Conservation (phyloP, 2,329 filamentous ascomycete species). For the Penicillium paneum region DNA sequence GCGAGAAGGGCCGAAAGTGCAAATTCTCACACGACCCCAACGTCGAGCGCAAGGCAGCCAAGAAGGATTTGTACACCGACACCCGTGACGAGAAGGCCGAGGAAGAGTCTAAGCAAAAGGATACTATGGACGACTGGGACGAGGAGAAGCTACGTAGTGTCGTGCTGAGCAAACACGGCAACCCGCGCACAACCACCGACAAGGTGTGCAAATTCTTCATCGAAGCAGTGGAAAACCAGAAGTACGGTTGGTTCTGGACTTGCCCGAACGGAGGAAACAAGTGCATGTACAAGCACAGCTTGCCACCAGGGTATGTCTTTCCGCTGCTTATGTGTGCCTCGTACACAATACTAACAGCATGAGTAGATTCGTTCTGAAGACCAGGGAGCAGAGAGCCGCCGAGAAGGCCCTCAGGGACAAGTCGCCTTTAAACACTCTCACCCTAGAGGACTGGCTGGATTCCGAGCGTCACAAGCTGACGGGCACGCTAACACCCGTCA, state of each 20-base stretch:
- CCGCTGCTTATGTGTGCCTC: neutral
- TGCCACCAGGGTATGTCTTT: constrained; percentile 79
- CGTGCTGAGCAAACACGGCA: constrained; percentile 93
- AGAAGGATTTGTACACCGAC: constrained; percentile 88
- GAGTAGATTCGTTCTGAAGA: constrained; percentile 86
- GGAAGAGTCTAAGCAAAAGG: constrained; percentile 71
- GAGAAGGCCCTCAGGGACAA: constrained; percentile 97
- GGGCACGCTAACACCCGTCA: constrained; percentile 88
- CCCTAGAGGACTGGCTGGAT: constrained; percentile 95
- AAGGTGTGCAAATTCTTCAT: constrained; percentile 99
- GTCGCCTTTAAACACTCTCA: constrained; percentile 88
- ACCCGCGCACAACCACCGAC: constrained; percentile 90
- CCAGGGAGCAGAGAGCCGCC: constrained; percentile 90
- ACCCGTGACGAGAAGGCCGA: constrained; percentile 66
- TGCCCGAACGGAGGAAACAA: constrained; percentile 96
- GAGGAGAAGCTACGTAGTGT: constrained; percentile 92
- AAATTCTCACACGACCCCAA: constrained; percentile 94
- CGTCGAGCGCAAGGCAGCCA: constrained; percentile 86
- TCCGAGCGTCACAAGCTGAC: constrained; percentile 93
- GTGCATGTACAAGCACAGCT: constrained; percentile 97
- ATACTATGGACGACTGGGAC: constrained; percentile 96
- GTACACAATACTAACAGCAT: constrained; percentile 9
- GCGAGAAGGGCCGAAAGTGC: constrained; percentile 96
- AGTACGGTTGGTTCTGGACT: constrained; percentile 99
- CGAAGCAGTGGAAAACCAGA: constrained; percentile 93